A percentile compares a stretch with the other conserved stretches of the same genome.
Evolutionary conservation across 192 early-diverging fungal species (phyloP).

Genomic region (Rhizophagus clarus): DNA sequence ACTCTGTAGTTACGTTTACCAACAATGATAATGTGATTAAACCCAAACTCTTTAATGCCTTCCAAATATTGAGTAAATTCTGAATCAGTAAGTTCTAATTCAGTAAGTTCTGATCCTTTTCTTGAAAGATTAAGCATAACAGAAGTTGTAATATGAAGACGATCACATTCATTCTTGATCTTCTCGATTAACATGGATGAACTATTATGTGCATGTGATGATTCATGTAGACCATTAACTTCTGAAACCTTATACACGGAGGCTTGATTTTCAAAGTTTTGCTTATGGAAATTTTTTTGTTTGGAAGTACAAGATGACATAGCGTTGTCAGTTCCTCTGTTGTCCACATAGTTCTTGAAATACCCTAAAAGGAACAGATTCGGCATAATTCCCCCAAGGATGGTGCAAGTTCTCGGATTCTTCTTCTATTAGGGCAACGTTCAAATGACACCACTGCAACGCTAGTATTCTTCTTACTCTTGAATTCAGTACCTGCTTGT

Average conservation of each 20-base stretch:
- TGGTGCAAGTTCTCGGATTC: conserved; percentile 1
- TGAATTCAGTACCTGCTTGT: background rate
- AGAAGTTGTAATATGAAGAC: conserved; percentile 8
- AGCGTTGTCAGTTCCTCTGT: too few species aligned
- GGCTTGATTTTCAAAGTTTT: too few species aligned
- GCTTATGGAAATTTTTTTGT: too few species aligned
- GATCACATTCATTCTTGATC: conserved; percentile 5
- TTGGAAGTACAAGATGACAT: too few species aligned
- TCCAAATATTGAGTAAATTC: background rate
- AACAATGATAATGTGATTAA: conserved; percentile 8
- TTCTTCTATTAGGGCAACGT: conserved; percentile 12
- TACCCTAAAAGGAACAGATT: background rate
- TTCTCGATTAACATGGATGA: conserved; percentile 17
- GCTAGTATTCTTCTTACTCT: conserved; percentile 3
- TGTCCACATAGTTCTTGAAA: background rate
- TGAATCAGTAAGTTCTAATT: background rate
- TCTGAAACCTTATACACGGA: background rate
- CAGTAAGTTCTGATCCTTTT: background rate
- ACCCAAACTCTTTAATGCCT: conserved; percentile 14
- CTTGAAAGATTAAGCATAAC: background rate
- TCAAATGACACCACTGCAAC: conserved; percentile 6
- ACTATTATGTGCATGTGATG: background rate
- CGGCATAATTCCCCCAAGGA: conserved; percentile 9
- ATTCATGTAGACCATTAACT: conserved; percentile 1
- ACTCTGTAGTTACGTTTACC: background rate